Base-by-base conservation (phyloP, 2,329 filamentous ascomycete species). In the Claviceps capensis region DNA sequence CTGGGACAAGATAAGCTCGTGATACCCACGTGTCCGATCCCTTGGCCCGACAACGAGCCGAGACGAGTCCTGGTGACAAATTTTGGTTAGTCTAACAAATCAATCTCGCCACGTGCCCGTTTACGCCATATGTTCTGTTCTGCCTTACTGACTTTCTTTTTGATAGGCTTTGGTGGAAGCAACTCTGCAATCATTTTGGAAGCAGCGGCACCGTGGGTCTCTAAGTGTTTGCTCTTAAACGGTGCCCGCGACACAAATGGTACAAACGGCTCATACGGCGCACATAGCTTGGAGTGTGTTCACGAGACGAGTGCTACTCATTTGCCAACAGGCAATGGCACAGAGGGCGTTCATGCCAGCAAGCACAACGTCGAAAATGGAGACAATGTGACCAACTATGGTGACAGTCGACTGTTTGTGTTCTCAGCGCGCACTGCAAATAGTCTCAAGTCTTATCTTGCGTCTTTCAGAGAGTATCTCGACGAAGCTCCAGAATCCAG, bases 61-160 rank as follows among this genome's bases (percentile, higher is more conserved):
- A 56, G 48, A 45, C 56, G 60, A 9, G 56, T 55, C 9, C n/a
- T 54, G 11, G 59, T 62, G 19, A 62, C 60, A 8, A 62, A 61
- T 34, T 62, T 61, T 49, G 57, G 59, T 58, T 7, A 44, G 52
- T 53, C 5, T 7, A 48, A 11, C n/a, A 30, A 16, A 7, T 22
- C 16, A 14, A 2, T 13, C 0, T n/a, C 37, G 14, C 13, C 3
- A 19, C 17, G 34, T 36, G 16, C 17, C 2, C 16, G n/a, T 19
- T 16, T 14, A 36, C 8, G 19, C 37, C 7, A 48, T 17, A 26
- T 37, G 14, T 2, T 19, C 3, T 22, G n/a, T 2, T 30, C 26
- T 30, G 16, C 9, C 11, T 41, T 48, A 6, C 47, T 47, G 34
- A 49, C 6, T 7, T 26, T 34, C 17, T 36, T n/a, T 19, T 6